Conservation (phyloP, 768 basidiomycete genomes). For the Candolleomyces aberdarensis region DNA sequence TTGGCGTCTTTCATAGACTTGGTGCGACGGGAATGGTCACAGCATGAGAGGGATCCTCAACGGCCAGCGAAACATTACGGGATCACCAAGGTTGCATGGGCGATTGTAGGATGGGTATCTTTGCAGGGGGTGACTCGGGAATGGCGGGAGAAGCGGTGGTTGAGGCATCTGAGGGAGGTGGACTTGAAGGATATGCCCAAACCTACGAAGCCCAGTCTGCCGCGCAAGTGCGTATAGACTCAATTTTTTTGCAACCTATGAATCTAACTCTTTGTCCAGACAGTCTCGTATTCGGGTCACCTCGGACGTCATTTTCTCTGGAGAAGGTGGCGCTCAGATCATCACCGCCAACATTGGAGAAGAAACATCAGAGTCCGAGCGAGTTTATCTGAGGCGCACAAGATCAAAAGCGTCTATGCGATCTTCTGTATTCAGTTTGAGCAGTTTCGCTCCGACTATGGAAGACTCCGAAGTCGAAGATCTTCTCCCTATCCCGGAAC, state of each 20-base stretch:
- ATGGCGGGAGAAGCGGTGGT: conserved; percentile 74
- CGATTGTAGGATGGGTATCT: conserved; percentile 76
- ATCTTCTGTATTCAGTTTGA: conserved; percentile 15
- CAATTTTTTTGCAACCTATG: background rate
- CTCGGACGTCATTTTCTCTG: conserved; percentile 67
- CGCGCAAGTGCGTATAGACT: background rate
- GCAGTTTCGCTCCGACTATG: background rate
- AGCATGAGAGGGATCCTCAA: conserved; percentile 39
- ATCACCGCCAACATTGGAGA: conserved; percentile 83
- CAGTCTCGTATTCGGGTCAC: conserved; percentile 69
- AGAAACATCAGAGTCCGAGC: conserved; percentile 25
- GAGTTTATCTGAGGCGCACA: background rate
- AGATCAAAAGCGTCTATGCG: conserved; percentile 4
- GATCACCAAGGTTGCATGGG: conserved; percentile 62
- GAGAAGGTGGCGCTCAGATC: conserved; percentile 60
- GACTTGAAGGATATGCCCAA: conserved; percentile 47
- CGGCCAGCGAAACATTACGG: conserved; percentile 61
- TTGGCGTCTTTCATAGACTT: conserved; percentile 76
- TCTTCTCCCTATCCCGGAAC: conserved; percentile 39
- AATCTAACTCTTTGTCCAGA: conserved; percentile 19
- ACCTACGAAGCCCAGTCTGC: conserved; percentile 13
- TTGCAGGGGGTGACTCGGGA: conserved; percentile 80
- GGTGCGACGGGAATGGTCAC: conserved; percentile 75
- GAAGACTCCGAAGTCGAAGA: conserved; percentile 9
- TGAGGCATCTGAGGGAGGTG: conserved; percentile 62